Base-by-base conservation (phyloP, 2,329 filamentous ascomycete species). In the Xylaria multiplex region DNA sequence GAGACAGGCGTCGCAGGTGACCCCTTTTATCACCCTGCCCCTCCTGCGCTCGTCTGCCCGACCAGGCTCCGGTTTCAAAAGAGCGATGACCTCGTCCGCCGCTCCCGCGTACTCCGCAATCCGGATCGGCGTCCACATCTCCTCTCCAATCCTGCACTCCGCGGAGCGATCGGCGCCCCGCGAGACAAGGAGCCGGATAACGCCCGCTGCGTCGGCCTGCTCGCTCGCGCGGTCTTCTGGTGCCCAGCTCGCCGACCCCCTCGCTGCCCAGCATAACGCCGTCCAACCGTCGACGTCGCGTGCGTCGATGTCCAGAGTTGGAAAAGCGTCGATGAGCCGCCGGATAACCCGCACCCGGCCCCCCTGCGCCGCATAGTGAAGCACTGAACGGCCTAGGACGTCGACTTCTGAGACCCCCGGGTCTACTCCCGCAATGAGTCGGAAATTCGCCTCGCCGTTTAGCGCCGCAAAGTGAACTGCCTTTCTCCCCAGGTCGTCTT, bases 241-340 rank as follows among this genome's bases (percentile, higher is more conserved):
- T 24, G 55, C 19, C 40, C 42, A 53, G 27, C 30, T 30, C 3
- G 42, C 48, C 35, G 59, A 40, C 2, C 59, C 50, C 19, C 50
- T 55, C 2, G 50, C 59, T 32, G 22, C 59, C 59, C 59, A 61
- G 42, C 59, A 61, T 42, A 61, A 40, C n/a, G 59, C 16, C 8
- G 50, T 61, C 59, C 59, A 61, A 30, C 59, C 59, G 22, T 61
- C 59, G 13, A 61, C 48, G 19, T 61, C 59, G 27, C 40, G 30
- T 8, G 16, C 30, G 14, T 61, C 27, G n/a, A 61, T 8, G 7
- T 61, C 50, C 1, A 61, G 42, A 1, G 55, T 30, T 30, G 50
- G 59, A 11, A 40, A 49, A 19, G 49, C 11, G 9, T 61, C 50
- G 19, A 55, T 42, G 49, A 61, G 46, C 7, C 50, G 49, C 35